Evolutionary conservation across 257 asterid genomes (phyloP).

Genomic region (Cynanchum wilfordii): DNA sequence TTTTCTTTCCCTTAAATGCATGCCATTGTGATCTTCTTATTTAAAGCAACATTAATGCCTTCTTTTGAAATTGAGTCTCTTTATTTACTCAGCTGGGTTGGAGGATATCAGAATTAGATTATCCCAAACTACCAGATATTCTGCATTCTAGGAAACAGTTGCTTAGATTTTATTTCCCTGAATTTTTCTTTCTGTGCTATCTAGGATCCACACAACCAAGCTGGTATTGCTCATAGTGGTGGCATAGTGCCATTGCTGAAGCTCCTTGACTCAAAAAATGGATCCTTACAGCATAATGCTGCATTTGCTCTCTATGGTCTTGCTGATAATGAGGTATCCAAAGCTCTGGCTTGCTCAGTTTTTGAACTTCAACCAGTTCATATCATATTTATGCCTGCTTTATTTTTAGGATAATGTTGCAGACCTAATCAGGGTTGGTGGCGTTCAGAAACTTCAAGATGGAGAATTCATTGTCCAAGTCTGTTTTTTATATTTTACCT

Average conservation of each 20-base stretch:
- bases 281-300: slow-evolving; percentile 97
- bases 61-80: neutral
- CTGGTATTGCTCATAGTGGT: slow-evolving; percentile 96
- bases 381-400: neutral
- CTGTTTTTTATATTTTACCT: slow-evolving; percentile 11
- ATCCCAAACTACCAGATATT: neutral
- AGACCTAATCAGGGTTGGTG: slow-evolving; percentile 82
- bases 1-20: neutral
- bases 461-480: slow-evolving; percentile 98
- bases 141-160: neutral
- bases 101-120: neutral
- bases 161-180: neutral
- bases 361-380: neutral
- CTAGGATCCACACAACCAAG: slow-evolving; percentile 94
- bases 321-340: slow-evolving; percentile 89
- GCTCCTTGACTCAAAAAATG: slow-evolving; percentile 93
- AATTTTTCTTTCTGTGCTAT: neutral
- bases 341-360: neutral
- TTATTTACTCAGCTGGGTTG: neutral
- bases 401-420: slow-evolving; percentile 86
- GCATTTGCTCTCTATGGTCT: slow-evolving; percentile 99
- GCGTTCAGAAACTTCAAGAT: slow-evolving; percentile 93
- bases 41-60: neutral
- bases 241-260: slow-evolving; percentile 72
- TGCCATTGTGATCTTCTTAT: neutral